Evolutionary conservation across 495 filamentous ascomycete genomes (phyloP), one percentile per base, ranked within the genome.

Genomic region (Cladorrhinum samala): DNA sequence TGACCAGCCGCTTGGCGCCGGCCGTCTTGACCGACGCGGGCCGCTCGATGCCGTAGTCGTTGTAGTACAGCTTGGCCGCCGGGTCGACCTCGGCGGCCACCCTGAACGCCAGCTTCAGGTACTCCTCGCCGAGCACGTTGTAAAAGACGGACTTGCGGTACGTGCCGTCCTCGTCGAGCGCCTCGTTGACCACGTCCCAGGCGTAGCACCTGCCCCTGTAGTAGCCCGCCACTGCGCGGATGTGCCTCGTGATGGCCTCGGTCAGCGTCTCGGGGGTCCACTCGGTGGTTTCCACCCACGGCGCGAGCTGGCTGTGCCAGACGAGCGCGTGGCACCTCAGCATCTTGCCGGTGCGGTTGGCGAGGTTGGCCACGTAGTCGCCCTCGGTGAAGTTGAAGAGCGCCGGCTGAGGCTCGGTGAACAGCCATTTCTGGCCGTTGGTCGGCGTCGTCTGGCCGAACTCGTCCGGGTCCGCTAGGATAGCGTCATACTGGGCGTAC

Each of bases 131-230:
- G 14, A 84, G 60, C 16, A 78, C 70, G 18, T 71, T 64, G 68
- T 72, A 80, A 67, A 83, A 84, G 17, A 77, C 69, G 43, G 61
- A 73, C 41, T 70, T 49, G 23, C 82, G 75, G 33, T 77, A 77
- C 2, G 74, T 72, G 19, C 82, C 84, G 56, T 83, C 78, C 23
- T 87, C 84, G 53, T 83, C 76, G 56, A 86, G 76, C 37, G 79
- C 78, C 59, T 87, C 83, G 64, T 86, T 88, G 16, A 85, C 72
- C 0, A 88, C 84, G 57, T 87, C 83, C 78, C 63, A 68, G n/a
- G 54, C 66, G 42, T 77, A 72, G 63, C 79, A 80, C 13, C 71
- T 63, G 5, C 78, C 79, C 44, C 72, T 72, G 57, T 72, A 83
- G 57, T 82, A 79, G 9, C 61, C 72, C 1, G 72, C 78, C 8